These are phyloP conservation scores for Taphrina communis DNA, from an alignment of 1,139 yeast genomes.

Conservation along the genomic window DNA sequence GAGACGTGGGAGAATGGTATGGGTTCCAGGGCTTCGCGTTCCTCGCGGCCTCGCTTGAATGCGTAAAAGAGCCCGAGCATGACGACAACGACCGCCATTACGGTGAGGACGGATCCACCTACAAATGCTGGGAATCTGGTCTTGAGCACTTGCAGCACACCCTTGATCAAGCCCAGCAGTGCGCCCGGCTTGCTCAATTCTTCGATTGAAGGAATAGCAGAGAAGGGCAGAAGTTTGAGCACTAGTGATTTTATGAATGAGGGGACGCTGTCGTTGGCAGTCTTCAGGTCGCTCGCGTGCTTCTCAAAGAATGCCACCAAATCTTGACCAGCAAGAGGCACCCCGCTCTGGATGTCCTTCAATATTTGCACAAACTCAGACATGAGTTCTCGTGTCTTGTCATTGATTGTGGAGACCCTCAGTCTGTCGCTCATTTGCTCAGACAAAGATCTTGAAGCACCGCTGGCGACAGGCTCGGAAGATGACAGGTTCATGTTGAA, in stretches of 20 bases:
- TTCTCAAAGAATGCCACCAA: conserved; percentile 25
- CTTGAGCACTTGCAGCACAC: conserved; percentile 32
- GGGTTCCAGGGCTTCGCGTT: conserved; percentile 26
- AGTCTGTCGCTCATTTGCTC: conserved; percentile 26
- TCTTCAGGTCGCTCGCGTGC: conserved; percentile 32
- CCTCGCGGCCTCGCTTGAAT: conserved; percentile 36
- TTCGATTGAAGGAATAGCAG: conserved; percentile 32
- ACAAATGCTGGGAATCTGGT: conserved; percentile 35
- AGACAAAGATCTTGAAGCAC: conserved; percentile 5
- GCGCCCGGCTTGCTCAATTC: conserved; percentile 40
- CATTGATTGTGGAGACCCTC: conserved; percentile 20
- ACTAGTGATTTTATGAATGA: conserved; percentile 36
- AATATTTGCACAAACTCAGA: conserved; percentile 35
- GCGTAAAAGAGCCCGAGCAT: conserved; percentile 35
- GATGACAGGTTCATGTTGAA: conserved; percentile 25
- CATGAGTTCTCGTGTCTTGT: conserved; percentile 26
- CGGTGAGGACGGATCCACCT: conserved; percentile 34
- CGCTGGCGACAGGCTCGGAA: not conserved
- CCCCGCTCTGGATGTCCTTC: conserved; percentile 38
- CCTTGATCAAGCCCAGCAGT: conserved; percentile 32
- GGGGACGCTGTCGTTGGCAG: conserved; percentile 36
- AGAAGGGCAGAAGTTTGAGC: conserved; percentile 30
- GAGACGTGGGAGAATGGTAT: conserved; percentile 6
- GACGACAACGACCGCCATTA: conserved; percentile 35
- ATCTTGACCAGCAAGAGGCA: conserved; percentile 32